These are phyloP conservation scores for Botrytis tulipae DNA, from an alignment of 2,329 filamentous ascomycete species.

Conservation along the genomic window DNA sequence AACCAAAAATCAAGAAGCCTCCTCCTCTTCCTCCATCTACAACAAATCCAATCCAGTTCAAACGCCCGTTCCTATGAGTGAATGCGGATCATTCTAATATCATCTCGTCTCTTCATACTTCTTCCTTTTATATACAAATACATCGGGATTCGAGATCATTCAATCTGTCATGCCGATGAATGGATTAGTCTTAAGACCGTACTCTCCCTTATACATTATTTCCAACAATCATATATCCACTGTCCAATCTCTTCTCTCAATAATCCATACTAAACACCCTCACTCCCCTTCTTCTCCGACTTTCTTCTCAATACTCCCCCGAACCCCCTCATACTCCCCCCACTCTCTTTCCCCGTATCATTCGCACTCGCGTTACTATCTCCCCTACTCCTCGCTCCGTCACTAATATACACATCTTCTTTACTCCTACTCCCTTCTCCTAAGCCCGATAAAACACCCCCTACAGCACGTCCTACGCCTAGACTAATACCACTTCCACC, in stretches of 20 bases:
- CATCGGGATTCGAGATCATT: background rate
- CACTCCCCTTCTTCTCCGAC: background rate
- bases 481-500: conserved; percentile 31
- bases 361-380: background rate
- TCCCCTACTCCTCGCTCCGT: background rate
- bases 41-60: background rate
- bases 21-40: background rate
- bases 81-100: background rate
- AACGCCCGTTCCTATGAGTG: background rate
- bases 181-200: background rate
- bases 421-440: conserved; percentile 6
- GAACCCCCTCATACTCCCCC: background rate
- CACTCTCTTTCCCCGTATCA: background rate
- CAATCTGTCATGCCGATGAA: background rate
- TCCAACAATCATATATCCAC: background rate
- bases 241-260: background rate
- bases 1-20: background rate
- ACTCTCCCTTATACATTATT: background rate
- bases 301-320: conserved; percentile 6
- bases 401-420: conserved; percentile 13
- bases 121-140: background rate
- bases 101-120: background rate
- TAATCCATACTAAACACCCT: background rate
- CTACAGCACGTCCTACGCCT: conserved; percentile 32
- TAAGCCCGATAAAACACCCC: conserved; percentile 23